Base-by-base conservation (phyloP, 148 eudicot genomes). In the Rhododendron simsii region DNA sequence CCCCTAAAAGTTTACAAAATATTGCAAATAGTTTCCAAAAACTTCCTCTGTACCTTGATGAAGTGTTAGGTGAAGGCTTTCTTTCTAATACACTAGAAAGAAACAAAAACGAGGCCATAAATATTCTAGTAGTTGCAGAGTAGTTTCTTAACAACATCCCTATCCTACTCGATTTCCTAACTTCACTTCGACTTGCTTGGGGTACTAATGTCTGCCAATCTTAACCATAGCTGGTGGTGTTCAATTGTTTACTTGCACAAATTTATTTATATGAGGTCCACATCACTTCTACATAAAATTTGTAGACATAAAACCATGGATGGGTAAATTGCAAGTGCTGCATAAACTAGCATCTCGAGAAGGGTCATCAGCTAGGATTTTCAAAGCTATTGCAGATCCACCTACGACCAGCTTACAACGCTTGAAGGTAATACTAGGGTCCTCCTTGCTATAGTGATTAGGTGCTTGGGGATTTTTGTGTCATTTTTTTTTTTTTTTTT, bases 391-490 rank as follows among this genome's bases (percentile, higher is more conserved):
- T 87, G 99, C 99, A 15, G 99, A 97, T 88, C 99, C 99, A 55
- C 99, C 99, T 35, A 97, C 99, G 39, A 97, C 99, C 45, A 97
- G 98, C 88, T 91, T 97, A 91, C 99, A 97, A 83, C 95, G 99
- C 75, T 86, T 97, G 88, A 97, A 97, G 98, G 99, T 96, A 81
- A 85, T 76, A 50, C 45, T 35, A 71, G 13, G 59, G 74, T 28
- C 39, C 82, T 28, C 33, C 82, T 83, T 81, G 50, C 59, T 80
- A 18, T 74, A 35, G 26, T 82, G 57, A 33, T 33, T 26, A 30
- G 28, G 14, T 78, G 65, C 41, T 4, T 50, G 55, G 73, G 11
- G 6, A 78, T 67, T 76, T 8, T 33, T 67, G 26, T 41, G 53
- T 59, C 51, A 16, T 11, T 85, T 4, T 6, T 14, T 18, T 20